Evolutionary conservation across 2,329 filamentous ascomycete species (phyloP), one percentile per base, ranked within the genome.

Genomic region (Calonectria multiphialidica): DNA sequence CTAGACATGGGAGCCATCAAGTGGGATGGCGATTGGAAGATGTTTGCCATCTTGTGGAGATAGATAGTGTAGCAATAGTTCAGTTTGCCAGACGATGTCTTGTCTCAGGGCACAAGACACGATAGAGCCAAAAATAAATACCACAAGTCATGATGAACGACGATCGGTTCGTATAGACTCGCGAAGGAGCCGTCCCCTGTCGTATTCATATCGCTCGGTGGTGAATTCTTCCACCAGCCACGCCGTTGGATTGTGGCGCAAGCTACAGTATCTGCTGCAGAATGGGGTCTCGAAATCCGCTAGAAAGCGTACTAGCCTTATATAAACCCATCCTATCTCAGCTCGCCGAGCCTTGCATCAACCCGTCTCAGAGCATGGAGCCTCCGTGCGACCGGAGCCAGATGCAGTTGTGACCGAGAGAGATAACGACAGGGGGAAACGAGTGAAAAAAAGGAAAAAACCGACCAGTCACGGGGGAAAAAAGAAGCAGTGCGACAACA

Each of bases 331-430:
- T 72, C 49, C 63, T 49, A 57, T 72, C 57, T 70, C 50, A 49
- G 35, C 57, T 53, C 47, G 28, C 62, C 49, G 49, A 61, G 37
- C n/a, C 40, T 67, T 45, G 65, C 37, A 45, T 62, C n/a, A 62
- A 72, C 23, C 57, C 25, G 23, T 15, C 57, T 25, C 50, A 21
- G 15, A 28, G 66, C 44, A 77, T 79, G 75, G 74, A 65, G 65
- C 71, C 50, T 74, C 65, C 49, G 61, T 42, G 66, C 65, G 62
- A 50, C 63, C 65, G 69, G 53, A 71, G 53, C 64, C 62, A 35
- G 62, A 64, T 37, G 42, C 47, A 57, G 65, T 66, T 28, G 42
- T 70, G 57, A 68, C 23, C 40, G 12, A 28, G 23, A 15, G 33
- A 33, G 45, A 42, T 25, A 66, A 44, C 15, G 33, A 33, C 18